Conservation (phyloP, 345 rosid species). For the Noccaea bulbosa region DNA sequence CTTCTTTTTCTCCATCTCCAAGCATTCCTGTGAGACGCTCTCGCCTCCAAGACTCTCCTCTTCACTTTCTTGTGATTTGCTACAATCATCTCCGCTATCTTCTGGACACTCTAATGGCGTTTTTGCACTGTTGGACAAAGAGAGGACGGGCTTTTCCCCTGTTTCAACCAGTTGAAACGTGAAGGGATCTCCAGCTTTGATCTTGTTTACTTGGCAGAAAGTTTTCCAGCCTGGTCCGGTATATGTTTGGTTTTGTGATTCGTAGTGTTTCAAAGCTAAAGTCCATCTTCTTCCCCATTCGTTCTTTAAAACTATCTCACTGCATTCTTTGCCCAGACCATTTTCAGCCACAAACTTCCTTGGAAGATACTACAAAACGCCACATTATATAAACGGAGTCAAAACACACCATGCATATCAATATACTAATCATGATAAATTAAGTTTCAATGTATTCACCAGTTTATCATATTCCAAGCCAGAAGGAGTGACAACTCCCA, state of each 20-base stretch:
- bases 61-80: constrained; percentile 3
- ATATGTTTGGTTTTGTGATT: not conserved
- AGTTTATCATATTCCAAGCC: too few relatives aligned
- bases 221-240: constrained; percentile 29
- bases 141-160: constrained; percentile 18
- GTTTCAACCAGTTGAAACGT: constrained; percentile 13
- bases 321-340: constrained; percentile 23
- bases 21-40: not conserved
- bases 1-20: constrained; percentile 14
- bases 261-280: constrained; percentile 1
- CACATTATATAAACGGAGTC: constrained; percentile 1
- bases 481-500: too few relatives aligned
- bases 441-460: too few relatives aligned
- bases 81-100: constrained; percentile 23
- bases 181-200: constrained; percentile 25
- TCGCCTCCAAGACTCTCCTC: constrained; percentile 18
- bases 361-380: constrained; percentile 21
- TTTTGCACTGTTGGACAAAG: constrained; percentile 7
- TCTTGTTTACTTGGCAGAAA: constrained; percentile 30
- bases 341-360: constrained; percentile 8
- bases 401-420: not conserved
- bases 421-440: not conserved
- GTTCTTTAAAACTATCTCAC: constrained; percentile 30
- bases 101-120: not conserved
- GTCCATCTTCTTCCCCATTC: constrained; percentile 21